Evolutionary conservation across 2,329 filamentous ascomycete genomes (phyloP), one percentile per base, ranked within the genome.

Genomic region (Penicillium olsonii): DNA sequence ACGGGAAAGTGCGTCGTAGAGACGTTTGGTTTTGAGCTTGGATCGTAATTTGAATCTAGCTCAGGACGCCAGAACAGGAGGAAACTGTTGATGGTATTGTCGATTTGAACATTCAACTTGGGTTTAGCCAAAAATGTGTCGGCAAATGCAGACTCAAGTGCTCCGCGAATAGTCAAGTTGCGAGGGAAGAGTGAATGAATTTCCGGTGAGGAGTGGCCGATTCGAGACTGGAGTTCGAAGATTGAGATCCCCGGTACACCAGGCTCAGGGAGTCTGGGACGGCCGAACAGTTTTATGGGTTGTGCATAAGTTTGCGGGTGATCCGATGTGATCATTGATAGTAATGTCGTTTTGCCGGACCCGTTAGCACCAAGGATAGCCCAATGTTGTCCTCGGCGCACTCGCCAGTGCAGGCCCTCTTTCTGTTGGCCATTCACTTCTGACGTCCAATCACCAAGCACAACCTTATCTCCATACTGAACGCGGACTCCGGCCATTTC

Each of bases 221-320:
- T 89, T 19, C 89, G 85, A 0, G 85, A 80, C 68, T 97, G 94
- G 7, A 99, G 84, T 55, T 97, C 92, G 78, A 95, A 97, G 50
- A 96, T 87, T 0, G 90, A 95, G 27, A 97, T 84, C 0, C 90
- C 91, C 0, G 81, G 80, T 45, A 82, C 68, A 0, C 87, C 88
- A 0, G 82, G 81, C 47, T 87, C 83, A 0, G 92, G 91, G 0
- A 96, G 78, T 17, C 94, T 84, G 46, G 87, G 87, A 18, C 84
- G 84, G 1, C 91, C 90, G 66, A 99, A 97, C 12, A 96, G 78
- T 59, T 83, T 87, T 53, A 99, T 87, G 0, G 92, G 92, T 19
- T 92, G 82, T 0, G 89, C 90, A 68, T 97, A 99, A 0, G 92
- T 85, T 69, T 97, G 92, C 0, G 94, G 94, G 62, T 99, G 94